These are phyloP conservation scores for Mayamaea pseudoterrestris DNA, from an alignment of 108 stramenopile genomes.

Conservation along the genomic window DNA sequence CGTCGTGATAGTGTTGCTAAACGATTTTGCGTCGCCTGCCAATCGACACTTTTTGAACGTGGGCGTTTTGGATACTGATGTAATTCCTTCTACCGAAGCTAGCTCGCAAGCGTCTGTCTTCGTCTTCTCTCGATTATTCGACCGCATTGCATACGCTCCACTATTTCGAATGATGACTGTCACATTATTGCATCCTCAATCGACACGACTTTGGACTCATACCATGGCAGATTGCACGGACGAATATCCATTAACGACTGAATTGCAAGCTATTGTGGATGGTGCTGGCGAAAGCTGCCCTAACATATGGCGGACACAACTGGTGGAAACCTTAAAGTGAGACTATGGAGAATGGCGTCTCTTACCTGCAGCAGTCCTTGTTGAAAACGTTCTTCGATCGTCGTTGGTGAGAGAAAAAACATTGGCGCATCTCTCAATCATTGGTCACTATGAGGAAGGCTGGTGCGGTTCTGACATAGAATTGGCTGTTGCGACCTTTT, in stretches of 20 bases:
- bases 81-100: conserved; percentile 34
- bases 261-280: neutral
- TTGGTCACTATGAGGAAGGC: too few relatives aligned
- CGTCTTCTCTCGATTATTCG: conserved; percentile 33
- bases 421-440: too few relatives aligned
- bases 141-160: conserved; percentile 26
- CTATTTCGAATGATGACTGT: conserved; percentile 49
- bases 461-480: too few relatives aligned
- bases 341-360: too few relatives aligned
- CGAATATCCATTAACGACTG: too few relatives aligned
- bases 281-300: neutral
- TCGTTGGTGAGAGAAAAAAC: too few relatives aligned
- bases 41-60: conserved; percentile 24
- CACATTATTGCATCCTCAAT: conserved; percentile 39
- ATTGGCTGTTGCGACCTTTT: too few relatives aligned
- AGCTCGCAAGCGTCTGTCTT: conserved; percentile 29
- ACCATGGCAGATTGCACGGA: neutral
- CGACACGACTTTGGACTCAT: conserved; percentile 18
- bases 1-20: conserved; percentile 39
- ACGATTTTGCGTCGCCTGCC: conserved; percentile 23
- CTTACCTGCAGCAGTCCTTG: too few relatives aligned
- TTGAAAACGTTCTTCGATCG: too few relatives aligned
- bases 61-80: conserved; percentile 23
- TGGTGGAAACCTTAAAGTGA: too few relatives aligned
- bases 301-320: neutral